These are phyloP conservation scores for Detonula confervacea DNA, from an alignment of 352 stramenopile genomes.

Conservation along the genomic window DNA sequence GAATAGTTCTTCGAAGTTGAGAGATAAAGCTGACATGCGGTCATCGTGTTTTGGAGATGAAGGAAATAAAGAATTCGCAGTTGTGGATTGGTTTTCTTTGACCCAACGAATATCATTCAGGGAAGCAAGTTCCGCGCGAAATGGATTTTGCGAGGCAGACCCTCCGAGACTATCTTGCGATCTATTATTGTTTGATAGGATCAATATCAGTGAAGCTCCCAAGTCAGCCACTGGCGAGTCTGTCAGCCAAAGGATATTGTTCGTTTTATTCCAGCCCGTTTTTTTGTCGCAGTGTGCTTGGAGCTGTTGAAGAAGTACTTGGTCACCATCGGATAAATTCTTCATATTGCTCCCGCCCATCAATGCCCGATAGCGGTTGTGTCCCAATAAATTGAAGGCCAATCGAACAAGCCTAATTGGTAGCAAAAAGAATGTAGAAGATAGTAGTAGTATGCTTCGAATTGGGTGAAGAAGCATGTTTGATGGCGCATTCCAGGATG, in stretches of 20 bases:
- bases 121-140: conserved; percentile 60
- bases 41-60: conserved; percentile 15
- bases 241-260: conserved; percentile 79
- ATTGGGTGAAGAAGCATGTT: conserved; percentile 50
- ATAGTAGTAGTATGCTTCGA: conserved; percentile 58
- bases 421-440: conserved; percentile 78
- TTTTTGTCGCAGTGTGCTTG: conserved; percentile 46
- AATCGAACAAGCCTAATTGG: conserved; percentile 78
- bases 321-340: conserved; percentile 27
- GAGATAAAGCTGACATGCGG: background rate
- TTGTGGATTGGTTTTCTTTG: conserved; percentile 3
- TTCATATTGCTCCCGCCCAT: background rate
- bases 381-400: conserved; percentile 57
- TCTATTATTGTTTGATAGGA: conserved; percentile 77
- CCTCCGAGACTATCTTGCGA: background rate
- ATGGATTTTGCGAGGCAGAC: conserved; percentile 57
- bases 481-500: conserved; percentile 28
- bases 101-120: conserved; percentile 80
- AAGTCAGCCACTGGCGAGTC: conserved; percentile 81
- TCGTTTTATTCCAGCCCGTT: conserved; percentile 59
- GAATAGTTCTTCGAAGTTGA: conserved; percentile 83
- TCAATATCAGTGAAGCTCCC: conserved; percentile 59
- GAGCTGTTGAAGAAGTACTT: conserved; percentile 43
- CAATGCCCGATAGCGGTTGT: conserved; percentile 28
- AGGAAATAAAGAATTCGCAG: conserved; percentile 37